Percentiles rank a stretch among this genome's conserved stretches.
Evolutionary conservation across 2,329 filamentous ascomycete species (phyloP).

Genomic region (Colletotrichum orbiculare): DNA sequence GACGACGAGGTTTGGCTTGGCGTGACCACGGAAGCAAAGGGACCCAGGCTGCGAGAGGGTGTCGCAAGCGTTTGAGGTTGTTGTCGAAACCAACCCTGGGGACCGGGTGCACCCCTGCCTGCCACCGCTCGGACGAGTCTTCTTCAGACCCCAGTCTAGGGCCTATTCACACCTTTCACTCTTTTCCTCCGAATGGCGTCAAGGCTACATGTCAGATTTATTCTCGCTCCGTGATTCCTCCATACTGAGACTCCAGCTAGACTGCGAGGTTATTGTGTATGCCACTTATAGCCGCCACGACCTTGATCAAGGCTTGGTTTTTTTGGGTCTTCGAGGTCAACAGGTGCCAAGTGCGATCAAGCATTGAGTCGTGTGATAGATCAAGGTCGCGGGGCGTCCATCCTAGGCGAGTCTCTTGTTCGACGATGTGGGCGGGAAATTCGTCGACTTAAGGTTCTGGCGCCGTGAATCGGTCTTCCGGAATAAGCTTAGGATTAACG

Average conservation of each 20-base stretch:
- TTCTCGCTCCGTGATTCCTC: background rate
- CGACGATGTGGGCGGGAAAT: background rate
- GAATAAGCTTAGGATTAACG: constrained; percentile 1
- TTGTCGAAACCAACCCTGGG: constrained; percentile 28
- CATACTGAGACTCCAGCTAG: background rate
- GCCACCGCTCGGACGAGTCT: constrained; percentile 5
- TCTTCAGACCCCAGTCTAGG: constrained; percentile 20
- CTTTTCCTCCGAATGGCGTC: constrained; percentile 2
- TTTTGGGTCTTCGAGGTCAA: background rate
- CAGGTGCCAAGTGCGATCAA: constrained; percentile 22
- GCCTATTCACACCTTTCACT: background rate
- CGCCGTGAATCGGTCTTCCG: background rate
- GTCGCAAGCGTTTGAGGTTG: constrained; percentile 35
- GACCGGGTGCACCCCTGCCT: constrained; percentile 23
- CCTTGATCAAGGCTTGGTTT: constrained; percentile 6
- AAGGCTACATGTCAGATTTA: background rate
- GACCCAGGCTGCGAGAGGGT: constrained; percentile 26
- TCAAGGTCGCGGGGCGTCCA: background rate
- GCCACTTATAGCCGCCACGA: background rate
- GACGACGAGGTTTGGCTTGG: constrained; percentile 29
- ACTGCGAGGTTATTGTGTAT: background rate
- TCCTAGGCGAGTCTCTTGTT: background rate
- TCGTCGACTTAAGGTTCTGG: background rate
- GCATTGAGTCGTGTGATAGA: constrained; percentile 12
- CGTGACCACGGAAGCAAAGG: constrained; percentile 23